A percentile compares a stretch with the other conserved stretches of the same genome.
phyloP scores from a whole-genome alignment of 352 stramenopile species.

The Globisporangium spinosum region DNA sequence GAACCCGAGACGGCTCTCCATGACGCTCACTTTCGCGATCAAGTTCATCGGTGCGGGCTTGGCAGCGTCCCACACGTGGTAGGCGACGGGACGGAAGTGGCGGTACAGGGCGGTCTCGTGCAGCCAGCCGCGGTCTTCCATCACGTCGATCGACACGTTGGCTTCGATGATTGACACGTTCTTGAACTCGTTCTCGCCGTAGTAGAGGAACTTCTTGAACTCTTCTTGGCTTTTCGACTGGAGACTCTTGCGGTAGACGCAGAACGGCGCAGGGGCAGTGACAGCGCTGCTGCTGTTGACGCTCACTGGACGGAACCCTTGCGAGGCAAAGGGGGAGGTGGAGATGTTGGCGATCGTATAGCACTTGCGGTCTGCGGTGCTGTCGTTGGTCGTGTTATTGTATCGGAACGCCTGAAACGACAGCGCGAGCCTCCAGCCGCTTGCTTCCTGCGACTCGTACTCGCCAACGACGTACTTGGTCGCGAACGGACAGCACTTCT shows the following conservation, averaged over 20 bases:
- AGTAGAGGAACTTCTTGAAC: not conserved
- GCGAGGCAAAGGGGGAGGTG: not conserved
- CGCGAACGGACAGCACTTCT: conserved; percentile 20
- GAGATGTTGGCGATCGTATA: not conserved
- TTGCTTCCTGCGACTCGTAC: conserved; percentile 7
- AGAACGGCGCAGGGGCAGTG: not conserved
- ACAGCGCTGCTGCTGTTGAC: not conserved
- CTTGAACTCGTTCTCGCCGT: not conserved
- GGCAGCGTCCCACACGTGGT: not conserved
- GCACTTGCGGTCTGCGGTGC: not conserved
- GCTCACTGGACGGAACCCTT: not conserved
- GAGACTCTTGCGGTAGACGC: not conserved
- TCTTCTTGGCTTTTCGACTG: not conserved
- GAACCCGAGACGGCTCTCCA: not conserved
- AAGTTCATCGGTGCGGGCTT: not conserved
- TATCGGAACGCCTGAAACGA: not conserved
- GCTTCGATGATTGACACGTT: not conserved
- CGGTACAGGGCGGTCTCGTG: not conserved
- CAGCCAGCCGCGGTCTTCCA: too few relatives aligned
- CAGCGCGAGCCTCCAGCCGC: not conserved
- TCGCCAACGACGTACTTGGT: conserved; percentile 13
- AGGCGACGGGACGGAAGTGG: not conserved
- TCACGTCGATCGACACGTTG: too few relatives aligned
- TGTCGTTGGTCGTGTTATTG: not conserved
- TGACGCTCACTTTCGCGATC: not conserved